Base-by-base conservation (phyloP, 2,329 filamentous ascomycete species). In the Fusarium sp. region DNA sequence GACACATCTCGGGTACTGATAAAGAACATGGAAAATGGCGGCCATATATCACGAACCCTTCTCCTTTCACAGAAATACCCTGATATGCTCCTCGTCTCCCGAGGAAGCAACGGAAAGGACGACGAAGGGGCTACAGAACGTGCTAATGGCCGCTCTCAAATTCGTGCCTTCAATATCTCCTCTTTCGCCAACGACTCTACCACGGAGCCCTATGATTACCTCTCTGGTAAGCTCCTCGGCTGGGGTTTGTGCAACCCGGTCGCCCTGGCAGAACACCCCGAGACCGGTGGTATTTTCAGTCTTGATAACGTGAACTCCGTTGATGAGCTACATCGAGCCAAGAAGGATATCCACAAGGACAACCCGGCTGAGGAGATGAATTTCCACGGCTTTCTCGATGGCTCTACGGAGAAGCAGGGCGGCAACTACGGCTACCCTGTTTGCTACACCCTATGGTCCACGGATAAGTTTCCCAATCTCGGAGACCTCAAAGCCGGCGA, bases 361-460 rank as follows among this genome's bases (percentile, higher is more conserved):
- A 94, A 94, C 75, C 92, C 92, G 0, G 92, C 86, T 18, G 92
- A 94, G 76, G 90, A 94, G 79, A 80, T 94, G 78, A 93, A 94
- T 79, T 93, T 88, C 78, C 88, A 92, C 65, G 91, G 92, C 6
- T 86, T 85, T 62, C 81, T 92, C 49, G 78, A 79, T 65, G 75
- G 78, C 17, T 73, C 79, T 13, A 70, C 70, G 1, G 76, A 70
- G 14, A 60, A 77, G 23, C 78, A 81, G 59, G 83, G 82, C 18
- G 80, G 79, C 6, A 93, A 93, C 78, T 91, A 91, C 75, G 92
- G 92, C 26, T 94, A 93, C 76, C 92, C 92, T 3, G 80, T 84
- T 48, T 94, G 92, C 81, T 92, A 89, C 73, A 84, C 91, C 1
- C 83, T 91, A 12, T 93, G 91, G 91, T 83, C 87, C 63, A 85